Base-by-base conservation (phyloP, 306 rosid species). In the Pyrus communis region DNA sequence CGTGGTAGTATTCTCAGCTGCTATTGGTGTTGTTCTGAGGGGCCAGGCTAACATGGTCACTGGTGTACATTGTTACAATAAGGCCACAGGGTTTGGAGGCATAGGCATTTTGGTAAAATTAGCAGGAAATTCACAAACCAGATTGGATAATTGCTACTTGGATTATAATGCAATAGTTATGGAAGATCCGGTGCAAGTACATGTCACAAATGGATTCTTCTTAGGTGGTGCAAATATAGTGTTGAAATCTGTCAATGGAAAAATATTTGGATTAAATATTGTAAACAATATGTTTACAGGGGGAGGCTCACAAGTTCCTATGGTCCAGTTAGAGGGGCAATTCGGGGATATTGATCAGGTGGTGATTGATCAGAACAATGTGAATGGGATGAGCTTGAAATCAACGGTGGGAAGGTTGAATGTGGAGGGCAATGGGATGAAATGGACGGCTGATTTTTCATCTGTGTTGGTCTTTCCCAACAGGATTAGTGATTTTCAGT, bases 161-260 rank as follows among this genome's bases (percentile, higher is more conserved):
- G 96, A 91, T 88, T 91, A 71, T 68, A 91, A 83, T 15, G 90
- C 86, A 8, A 84, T 88, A 40, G 91, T 88, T 18, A 82, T 87
- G 85, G 96, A 91, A 81, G 93, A 91, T 58, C 96, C 91, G 2
- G 86, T 88, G 62, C 91, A 91, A 79, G 93, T 88, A 82, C 96
- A 91, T 84, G 86, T 91, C 67, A 88, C 90, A 1, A 91, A 91
- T 74, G 93, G 87, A 22, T 79, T 91, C 10, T 88, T 87, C 77
- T n/a, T 88, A 4, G 96, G 93, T 17, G 89, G 81, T 76, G 93
- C 91, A 57, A 88, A 82, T 71, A 33, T 91, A 68, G 82, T 88
- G 31, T 11, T 91, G 54, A 88, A 54, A 75, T 81, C 96, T 7
- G 73, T 88, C 4, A 76, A 84, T n/a, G 93, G 93, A 27, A 79